Evolutionary conservation across 441 rosid species (phyloP), one percentile per base, ranked within the genome.

Genomic region (Corymbia citriodora): DNA sequence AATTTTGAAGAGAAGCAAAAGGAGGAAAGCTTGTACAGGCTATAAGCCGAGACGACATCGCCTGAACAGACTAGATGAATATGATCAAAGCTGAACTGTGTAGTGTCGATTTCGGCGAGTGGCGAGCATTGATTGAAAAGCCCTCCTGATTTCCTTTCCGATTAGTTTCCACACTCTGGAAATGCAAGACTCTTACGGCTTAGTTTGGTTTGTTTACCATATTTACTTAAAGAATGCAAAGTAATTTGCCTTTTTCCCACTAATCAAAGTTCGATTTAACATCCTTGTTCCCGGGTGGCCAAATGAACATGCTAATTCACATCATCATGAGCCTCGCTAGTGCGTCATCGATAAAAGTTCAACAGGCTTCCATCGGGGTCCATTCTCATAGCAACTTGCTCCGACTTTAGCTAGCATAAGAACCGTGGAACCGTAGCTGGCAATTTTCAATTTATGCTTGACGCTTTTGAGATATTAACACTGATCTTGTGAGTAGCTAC

Each of bases 1-100:
- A 95, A 9, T 79, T 40, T 87, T 91, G 93, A 91, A 18, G 95
- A 93, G 55, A 40, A 91, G 88, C 94, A 70, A 92, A 95, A 61
- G 83, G 95, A 93, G 88, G 96, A 93, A 79, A 79, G 85, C 85
- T 79, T 23, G 85, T 45, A 79, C 52, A 79, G 85, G 85, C 52
- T 23, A 40, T 40, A 68, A 40, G 85, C 85, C 3, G 52, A 45
- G 52, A 79, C 10, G 17, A 45, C 49, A 40, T 45, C n/a, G n/a
- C 52, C 85, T 11, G 52, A 12, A 2, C 25, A 79, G 52, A 40
- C 23, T 1, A 79, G n/a, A 45, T 79, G 85, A 40, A 7, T 23
- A 79, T 79, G 85, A 79, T 79, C 52, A 45, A 79, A 79, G 85
- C 85, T 45, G 52, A 79, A 79, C 52, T 45, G 52, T 12, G 85